Evolutionary conservation across 768 basidiomycete species (phyloP).

Genomic region (Lactarius pseudohatsudake): DNA sequence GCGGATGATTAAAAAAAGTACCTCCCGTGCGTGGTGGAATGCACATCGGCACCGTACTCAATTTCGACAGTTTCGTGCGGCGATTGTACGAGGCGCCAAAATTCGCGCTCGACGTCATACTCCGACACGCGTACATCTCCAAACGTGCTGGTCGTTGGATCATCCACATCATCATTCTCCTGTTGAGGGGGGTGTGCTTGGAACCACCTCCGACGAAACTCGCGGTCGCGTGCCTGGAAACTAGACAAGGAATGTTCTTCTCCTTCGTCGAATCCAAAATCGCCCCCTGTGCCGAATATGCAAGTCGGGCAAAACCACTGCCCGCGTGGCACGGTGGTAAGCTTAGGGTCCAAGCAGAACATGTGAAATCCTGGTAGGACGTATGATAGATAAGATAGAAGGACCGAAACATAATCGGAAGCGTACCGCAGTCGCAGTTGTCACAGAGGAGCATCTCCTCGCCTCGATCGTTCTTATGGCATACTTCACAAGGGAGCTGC

Average conservation of each 20-base stretch:
- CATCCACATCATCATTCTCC: slow-evolving; percentile 23
- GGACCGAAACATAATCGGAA: neutral
- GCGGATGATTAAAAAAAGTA: slow-evolving; percentile 38
- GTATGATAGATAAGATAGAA: slow-evolving; percentile 6
- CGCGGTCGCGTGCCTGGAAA: slow-evolving; percentile 88
- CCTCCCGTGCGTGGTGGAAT: slow-evolving; percentile 97
- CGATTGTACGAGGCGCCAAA: slow-evolving; percentile 94
- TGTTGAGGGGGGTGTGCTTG: slow-evolving; percentile 58
- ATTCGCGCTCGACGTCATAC: slow-evolving; percentile 90
- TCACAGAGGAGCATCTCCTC: slow-evolving; percentile 92
- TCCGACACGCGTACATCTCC: slow-evolving; percentile 75
- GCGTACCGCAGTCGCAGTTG: slow-evolving; percentile 75
- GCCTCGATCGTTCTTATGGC: slow-evolving; percentile 82
- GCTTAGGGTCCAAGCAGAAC: slow-evolving; percentile 92
- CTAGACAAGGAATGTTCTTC: slow-evolving; percentile 91
- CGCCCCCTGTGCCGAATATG: slow-evolving; percentile 86
- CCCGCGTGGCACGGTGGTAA: slow-evolving; percentile 81
- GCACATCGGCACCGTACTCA: slow-evolving; percentile 99
- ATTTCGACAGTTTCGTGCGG: slow-evolving; percentile 91
- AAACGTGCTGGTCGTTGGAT: slow-evolving; percentile 54
- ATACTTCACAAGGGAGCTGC: slow-evolving; percentile 90
- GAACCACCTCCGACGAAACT: slow-evolving; percentile 91
- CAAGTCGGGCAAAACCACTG: slow-evolving; percentile 97
- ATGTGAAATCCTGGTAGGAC: slow-evolving; percentile 83
- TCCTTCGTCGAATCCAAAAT: slow-evolving; percentile 98